phyloP scores from a whole-genome alignment of 2,329 filamentous ascomycete species.

The Aspergillus terreus region DNA sequence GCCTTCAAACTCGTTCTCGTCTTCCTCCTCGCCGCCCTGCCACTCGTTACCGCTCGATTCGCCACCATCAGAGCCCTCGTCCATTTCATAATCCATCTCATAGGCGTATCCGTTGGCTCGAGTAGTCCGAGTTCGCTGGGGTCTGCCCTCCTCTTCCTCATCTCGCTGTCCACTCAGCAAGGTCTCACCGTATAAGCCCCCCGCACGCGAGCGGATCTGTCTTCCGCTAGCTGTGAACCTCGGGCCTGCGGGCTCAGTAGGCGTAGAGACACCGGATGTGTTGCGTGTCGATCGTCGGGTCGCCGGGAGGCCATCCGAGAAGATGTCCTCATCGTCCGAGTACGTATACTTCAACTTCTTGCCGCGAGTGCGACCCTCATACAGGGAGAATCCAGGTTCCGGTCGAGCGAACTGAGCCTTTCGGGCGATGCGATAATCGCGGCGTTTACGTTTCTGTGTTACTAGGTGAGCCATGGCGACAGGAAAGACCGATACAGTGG shows the following conservation, averaged over 20 bases:
- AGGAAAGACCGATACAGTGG: not conserved
- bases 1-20: conserved; percentile 63
- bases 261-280: conserved; percentile 65
- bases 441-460: conserved; percentile 77
- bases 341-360: conserved; percentile 97
- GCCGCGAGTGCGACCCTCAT: conserved; percentile 92
- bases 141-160: conserved; percentile 42
- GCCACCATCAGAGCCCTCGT: conserved; percentile 62
- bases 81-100: conserved; percentile 59
- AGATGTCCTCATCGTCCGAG: conserved; percentile 78
- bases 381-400: conserved; percentile 85
- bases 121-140: conserved; percentile 35
- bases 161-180: conserved; percentile 53
- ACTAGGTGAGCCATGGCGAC: conserved; percentile 11
- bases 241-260: conserved; percentile 63
- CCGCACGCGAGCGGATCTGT: conserved; percentile 61
- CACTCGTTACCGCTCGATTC: conserved; percentile 64
- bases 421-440: conserved; percentile 82
- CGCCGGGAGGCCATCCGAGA: conserved; percentile 60
- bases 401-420: conserved; percentile 85
- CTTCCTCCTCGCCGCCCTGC: conserved; percentile 72
- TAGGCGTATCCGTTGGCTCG: conserved; percentile 46
- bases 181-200: conserved; percentile 53
- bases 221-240: conserved; percentile 79
- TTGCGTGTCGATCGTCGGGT: conserved; percentile 63